Evolutionary conservation across 2,329 filamentous ascomycete species (phyloP), one percentile per base, ranked within the genome.

Genomic region (Didymosphaeria variabile): DNA sequence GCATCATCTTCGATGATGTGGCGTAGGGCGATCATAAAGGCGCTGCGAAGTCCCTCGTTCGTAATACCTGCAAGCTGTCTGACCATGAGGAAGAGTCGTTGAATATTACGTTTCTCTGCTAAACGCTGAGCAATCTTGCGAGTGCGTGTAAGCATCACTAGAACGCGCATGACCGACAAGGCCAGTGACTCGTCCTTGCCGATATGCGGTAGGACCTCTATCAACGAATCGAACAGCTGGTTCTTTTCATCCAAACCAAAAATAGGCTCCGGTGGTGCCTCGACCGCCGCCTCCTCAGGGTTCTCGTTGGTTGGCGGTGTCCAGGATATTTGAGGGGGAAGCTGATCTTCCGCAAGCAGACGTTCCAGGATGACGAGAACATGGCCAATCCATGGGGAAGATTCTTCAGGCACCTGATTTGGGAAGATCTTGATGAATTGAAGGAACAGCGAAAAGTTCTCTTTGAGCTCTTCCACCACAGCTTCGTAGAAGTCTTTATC

Each of bases 1-100:
- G 93, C 90, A 53, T 97, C 93, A 72, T 99, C 96, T 79, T 99
- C 95, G 57, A 98, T 88, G 66, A 99, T 90, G 73, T 99, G 95
- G 44, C 96, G 90, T 46, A 99, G 82, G 55, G 97, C 90, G 13
- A 94, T 86, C 86, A 98, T 90, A 70, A 97, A 90, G 59, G 90
- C 86, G 63, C 86, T 85, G 63, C 90, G 87, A 10, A 99, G 85
- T 57, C 90, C 90, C 57, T 91, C 87, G 32, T 93, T 91, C 7
- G 91, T 91, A 32, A 89, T 86, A 29, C 91, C 91, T 21, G 92
- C 90, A 61, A 98, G 87, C 76, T 98, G 94, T 77, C 96, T 97
- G 59, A 94, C 89, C 92, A 98, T 97, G 55, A 97, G 87, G 78
- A 99, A 98, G 23, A 99, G 83, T 31, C 93, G 87, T 73, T 95